These are phyloP conservation scores for Stephania cephalantha DNA, from an alignment of 164 flowering plant genomes.

Conservation along the genomic window DNA sequence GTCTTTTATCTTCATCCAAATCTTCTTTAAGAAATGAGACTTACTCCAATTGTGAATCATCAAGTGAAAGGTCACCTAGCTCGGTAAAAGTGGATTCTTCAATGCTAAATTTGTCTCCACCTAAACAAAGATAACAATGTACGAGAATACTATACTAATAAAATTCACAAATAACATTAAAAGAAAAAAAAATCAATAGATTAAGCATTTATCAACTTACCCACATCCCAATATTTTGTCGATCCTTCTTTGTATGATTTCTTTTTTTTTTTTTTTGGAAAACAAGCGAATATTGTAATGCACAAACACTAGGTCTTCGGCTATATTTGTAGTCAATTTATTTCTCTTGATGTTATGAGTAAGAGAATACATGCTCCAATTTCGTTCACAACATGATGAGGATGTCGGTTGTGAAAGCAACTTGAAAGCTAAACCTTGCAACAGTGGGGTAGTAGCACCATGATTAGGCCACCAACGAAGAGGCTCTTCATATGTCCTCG, in stretches of 20 bases:
- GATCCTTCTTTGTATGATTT: neutral
- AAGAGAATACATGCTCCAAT: constrained; percentile 5
- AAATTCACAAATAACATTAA: too few relatives aligned
- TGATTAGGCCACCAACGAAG: neutral
- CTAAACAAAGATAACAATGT: too few relatives aligned
- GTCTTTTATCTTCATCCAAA: too few relatives aligned
- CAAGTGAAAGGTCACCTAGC: too few relatives aligned
- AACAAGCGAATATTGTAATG: neutral
- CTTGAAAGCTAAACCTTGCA: constrained; percentile 3
- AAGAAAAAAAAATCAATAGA: too few relatives aligned
- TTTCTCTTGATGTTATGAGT: neutral
- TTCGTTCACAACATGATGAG: constrained; percentile 3
- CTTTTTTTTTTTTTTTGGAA: neutral
- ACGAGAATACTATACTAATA: too few relatives aligned
- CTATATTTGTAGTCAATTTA: neutral
- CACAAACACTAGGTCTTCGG: constrained; percentile 4
- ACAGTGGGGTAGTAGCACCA: neutral
- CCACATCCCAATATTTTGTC: too few relatives aligned
- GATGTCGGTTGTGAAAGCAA: constrained; percentile 6
- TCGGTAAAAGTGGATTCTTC: too few relatives aligned
- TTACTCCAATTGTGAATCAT: too few relatives aligned
- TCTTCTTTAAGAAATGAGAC: too few relatives aligned
- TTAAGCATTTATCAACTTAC: too few relatives aligned
- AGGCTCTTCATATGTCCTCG: neutral
- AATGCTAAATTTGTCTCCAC: too few relatives aligned